Base-by-base conservation (phyloP, 2,329 filamentous ascomycete genomes). In the Hypoxylon sp. region DNA sequence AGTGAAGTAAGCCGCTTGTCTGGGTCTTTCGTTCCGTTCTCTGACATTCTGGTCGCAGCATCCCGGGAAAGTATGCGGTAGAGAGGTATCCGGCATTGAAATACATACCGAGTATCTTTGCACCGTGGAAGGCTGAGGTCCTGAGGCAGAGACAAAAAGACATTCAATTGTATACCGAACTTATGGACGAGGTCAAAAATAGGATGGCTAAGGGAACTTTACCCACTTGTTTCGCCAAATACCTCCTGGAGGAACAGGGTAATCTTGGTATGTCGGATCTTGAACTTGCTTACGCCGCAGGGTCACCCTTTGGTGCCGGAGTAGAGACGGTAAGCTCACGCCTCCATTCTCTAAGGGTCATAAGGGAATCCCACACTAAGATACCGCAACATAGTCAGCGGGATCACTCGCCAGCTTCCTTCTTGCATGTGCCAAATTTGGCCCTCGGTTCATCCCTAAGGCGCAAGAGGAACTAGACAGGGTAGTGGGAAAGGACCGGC, bases 351-450 rank as follows among this genome's bases (percentile, higher is more conserved):
- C 11, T 24, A 4, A 18, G 5, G 5, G 36, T 6, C 6, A 5
- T 24, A 4, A 50, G 16, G 4, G 3, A 28, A 28, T 0, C 7
- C 12, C 2, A 0, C 55, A 4, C 48, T 62, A 32, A 66, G 6
- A 49, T 38, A 14, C 2, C 20, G 18, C 18, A 20, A 26, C 28
- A 3, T 45, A 74, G 81, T 87, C 68, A 61, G 85, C 67, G 72
- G 86, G 58, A 62, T 87, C 75, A 61, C 81, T 74, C 64, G 83
- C 63, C 0, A 87, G 78, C n/a, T 81, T 87, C 70, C 77, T 84
- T 18, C 77, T 87, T 0, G 84, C 84, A 0, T 86, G 86, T 73
- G 80, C 78, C 14, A 76, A 84, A n/a, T 83, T 82, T 30, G 83
- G 81, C 1, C 82, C 81, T 0, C 79, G 81, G 6, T 82, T 85